Evolutionary conservation across 805 yeast genomes (phyloP).

Genomic region (Candida tibetensis): DNA sequence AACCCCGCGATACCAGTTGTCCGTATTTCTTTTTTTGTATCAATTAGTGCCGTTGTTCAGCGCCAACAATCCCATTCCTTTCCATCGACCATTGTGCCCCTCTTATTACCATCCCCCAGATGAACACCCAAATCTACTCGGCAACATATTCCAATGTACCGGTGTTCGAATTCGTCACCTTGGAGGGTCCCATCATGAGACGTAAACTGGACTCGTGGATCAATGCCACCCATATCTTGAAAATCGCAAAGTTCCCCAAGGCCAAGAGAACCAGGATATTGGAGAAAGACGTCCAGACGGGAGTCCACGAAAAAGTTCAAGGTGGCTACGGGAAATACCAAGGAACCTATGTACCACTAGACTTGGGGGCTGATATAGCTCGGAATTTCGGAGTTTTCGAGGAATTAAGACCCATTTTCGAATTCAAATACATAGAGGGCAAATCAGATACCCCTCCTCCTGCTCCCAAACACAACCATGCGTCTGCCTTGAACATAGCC

Average conservation of each 20-base stretch:
- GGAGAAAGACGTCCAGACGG: slow-evolving; percentile 61
- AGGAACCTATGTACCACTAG: slow-evolving; percentile 46
- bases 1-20: too few relatives aligned
- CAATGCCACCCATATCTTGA: slow-evolving; percentile 70
- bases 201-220: slow-evolving; percentile 61
- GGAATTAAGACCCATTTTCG: slow-evolving; percentile 38
- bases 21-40: too few relatives aligned
- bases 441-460: slow-evolving; percentile 42
- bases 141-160: slow-evolving; percentile 79
- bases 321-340: slow-evolving; percentile 74
- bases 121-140: slow-evolving; percentile 47
- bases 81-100: neutral
- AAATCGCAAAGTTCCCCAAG: slow-evolving; percentile 65
- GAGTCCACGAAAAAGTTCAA: slow-evolving; percentile 67
- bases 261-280: slow-evolving; percentile 60
- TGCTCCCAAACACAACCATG: slow-evolving; percentile 46
- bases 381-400: slow-evolving; percentile 44
- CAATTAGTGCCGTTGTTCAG: too few relatives aligned
- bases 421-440: slow-evolving; percentile 38
- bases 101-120: slow-evolving; percentile 1
- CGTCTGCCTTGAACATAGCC: slow-evolving; percentile 43
- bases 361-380: slow-evolving; percentile 40
- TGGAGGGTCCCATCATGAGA: slow-evolving; percentile 71
- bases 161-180: slow-evolving; percentile 59
- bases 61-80: neutral